phyloP scores from a whole-genome alignment of 352 stramenopile species.

The Globisporangium irregulare region DNA sequence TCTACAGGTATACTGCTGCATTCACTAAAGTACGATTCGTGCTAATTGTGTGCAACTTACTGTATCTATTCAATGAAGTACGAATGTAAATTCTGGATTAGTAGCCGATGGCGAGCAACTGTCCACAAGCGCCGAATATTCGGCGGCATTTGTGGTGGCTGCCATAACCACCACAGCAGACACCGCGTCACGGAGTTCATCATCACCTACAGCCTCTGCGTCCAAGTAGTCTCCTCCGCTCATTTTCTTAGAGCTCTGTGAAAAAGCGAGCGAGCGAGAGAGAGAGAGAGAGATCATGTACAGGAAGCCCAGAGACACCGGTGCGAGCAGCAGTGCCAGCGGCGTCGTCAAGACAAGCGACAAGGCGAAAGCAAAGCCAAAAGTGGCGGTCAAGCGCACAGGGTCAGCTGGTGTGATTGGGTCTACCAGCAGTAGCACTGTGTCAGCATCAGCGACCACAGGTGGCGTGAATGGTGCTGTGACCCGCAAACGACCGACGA shows the following conservation, averaged over 20 bases:
- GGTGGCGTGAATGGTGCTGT: background rate
- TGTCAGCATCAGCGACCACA: background rate
- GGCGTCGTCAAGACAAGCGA: slow-evolving; percentile 8
- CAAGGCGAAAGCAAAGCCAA: slow-evolving; percentile 13
- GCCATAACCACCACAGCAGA: background rate
- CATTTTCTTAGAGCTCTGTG: background rate
- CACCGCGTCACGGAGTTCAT: background rate
- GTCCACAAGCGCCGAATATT: background rate
- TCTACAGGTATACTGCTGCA: too few species aligned
- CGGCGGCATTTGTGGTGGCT: background rate
- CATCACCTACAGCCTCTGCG: background rate
- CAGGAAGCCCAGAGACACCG: slow-evolving; percentile 9
- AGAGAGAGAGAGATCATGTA: slow-evolving; percentile 10
- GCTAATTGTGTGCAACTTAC: too few species aligned
- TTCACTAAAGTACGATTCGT: too few species aligned
- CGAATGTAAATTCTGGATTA: too few species aligned
- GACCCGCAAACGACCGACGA: slow-evolving; percentile 30
- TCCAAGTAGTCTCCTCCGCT: background rate
- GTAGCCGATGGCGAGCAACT: too few species aligned
- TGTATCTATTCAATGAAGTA: too few species aligned
- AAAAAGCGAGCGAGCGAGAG: background rate
- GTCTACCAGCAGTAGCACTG: background rate
- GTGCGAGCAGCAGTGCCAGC: background rate
- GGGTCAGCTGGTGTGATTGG: background rate
- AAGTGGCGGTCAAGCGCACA: slow-evolving; percentile 18